Percentiles rank a stretch among this genome's conserved stretches.
phyloP scores from a whole-genome alignment of 495 filamentous ascomycete species.

The Corynascus novoguineensis region DNA sequence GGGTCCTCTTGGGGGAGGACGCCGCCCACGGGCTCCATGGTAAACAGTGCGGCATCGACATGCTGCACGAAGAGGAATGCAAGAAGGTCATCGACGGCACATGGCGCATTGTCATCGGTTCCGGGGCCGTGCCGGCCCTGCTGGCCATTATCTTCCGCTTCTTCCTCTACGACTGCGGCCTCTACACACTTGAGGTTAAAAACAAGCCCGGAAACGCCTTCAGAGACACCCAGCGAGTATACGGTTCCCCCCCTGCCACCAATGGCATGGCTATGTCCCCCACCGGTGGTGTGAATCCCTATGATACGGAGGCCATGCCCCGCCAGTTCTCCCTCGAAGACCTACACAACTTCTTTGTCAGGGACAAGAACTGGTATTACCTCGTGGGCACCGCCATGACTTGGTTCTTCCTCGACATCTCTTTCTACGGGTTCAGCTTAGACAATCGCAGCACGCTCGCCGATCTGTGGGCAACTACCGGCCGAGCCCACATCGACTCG shows the following conservation, averaged over 20 bases:
- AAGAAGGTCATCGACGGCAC: conserved; percentile 67
- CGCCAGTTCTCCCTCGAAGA: conserved; percentile 31
- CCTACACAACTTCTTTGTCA: conserved; percentile 29
- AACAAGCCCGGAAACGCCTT: conserved; percentile 59
- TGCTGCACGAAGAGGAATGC: conserved; percentile 54
- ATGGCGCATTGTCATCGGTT: conserved; percentile 71
- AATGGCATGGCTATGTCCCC: conserved; percentile 64
- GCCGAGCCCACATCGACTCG: conserved; percentile 6
- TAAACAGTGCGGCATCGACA: conserved; percentile 37
- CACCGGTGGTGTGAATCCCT: conserved; percentile 34
- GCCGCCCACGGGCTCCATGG: conserved; percentile 49
- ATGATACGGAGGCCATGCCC: conserved; percentile 18
- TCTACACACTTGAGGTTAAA: conserved; percentile 70
- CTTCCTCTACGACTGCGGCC: conserved; percentile 67
- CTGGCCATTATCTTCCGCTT: conserved; percentile 71
- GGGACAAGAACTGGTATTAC: conserved; percentile 35
- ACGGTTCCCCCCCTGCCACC: conserved; percentile 47
- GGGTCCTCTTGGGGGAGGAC: conserved; percentile 63
- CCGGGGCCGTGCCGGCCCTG: conserved; percentile 64
- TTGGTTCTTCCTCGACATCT: conserved; percentile 37
- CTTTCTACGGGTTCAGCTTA: conserved; percentile 35
- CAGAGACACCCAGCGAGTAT: conserved; percentile 54
- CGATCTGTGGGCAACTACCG: conserved; percentile 31
- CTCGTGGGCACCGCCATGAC: conserved; percentile 34
- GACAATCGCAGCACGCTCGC: conserved; percentile 33